These are phyloP conservation scores for Madurella mycetomatis DNA, from an alignment of 2,329 filamentous ascomycete species.

Conservation along the genomic window DNA sequence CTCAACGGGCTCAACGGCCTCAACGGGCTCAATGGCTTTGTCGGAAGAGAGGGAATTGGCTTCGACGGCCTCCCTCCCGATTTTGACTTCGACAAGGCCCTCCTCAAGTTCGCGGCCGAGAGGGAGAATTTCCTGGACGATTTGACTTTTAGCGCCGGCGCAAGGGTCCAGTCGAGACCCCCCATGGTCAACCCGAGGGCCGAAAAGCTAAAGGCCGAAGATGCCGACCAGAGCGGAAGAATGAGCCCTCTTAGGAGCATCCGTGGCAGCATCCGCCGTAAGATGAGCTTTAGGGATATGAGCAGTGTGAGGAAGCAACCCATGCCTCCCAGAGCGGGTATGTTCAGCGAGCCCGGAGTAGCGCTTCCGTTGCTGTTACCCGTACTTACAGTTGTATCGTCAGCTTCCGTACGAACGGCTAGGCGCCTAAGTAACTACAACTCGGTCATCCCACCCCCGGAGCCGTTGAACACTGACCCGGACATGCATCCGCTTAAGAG, in stretches of 20 bases:
- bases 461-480: conserved; percentile 82
- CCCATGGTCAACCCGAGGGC: conserved; percentile 74
- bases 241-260: conserved; percentile 55
- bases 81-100: conserved; percentile 88
- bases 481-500: conserved; percentile 95
- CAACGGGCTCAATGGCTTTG: conserved; percentile 19
- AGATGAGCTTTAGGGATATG: conserved; percentile 92
- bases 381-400: conserved; percentile 10
- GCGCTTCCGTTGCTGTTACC: conserved; percentile 1
- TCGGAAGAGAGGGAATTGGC: conserved; percentile 29
- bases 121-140: conserved; percentile 91
- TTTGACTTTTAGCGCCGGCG: conserved; percentile 80
- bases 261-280: conserved; percentile 83
- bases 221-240: conserved; percentile 50
- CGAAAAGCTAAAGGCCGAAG: conserved; percentile 75
- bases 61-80: conserved; percentile 48
- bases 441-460: conserved; percentile 89
- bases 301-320: conserved; percentile 88
- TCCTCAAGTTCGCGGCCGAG: conserved; percentile 93
- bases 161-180: conserved; percentile 64
- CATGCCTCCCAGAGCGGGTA: conserved; percentile 68
- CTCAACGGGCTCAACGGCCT: conserved; percentile 17
- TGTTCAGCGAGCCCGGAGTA: conserved; percentile 20
- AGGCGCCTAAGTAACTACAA: conserved; percentile 95
- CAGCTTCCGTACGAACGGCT: conserved; percentile 67